Evolutionary conservation across 2,329 filamentous ascomycete species (phyloP), one percentile per base, ranked within the genome.

Genomic region (Fusarium fujikuroi): DNA sequence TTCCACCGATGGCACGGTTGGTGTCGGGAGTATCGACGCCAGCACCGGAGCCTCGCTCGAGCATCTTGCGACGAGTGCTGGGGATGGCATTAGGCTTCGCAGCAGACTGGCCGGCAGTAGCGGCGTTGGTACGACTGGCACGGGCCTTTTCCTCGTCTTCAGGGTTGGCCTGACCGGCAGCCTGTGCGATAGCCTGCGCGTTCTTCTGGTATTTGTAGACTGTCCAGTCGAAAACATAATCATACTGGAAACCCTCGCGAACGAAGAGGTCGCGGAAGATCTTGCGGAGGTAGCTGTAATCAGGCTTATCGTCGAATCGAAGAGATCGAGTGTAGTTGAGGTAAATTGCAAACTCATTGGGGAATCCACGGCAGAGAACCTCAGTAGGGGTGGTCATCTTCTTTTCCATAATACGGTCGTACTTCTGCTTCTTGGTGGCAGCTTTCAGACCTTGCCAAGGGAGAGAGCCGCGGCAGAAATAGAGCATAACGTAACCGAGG

Each of bases 121-220:
- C 90, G 79, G 89, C 88, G 74, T 87, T 89, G 77, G 91, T 90
- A 80, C 91, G 90, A 79, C 88, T 88, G 81, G 91, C 91, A 77
- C 90, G 90, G 75, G 88, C 87, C 85, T 95, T 94, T 80, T 96
- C 93, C 23, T 95, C 92, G 44, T 91, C 91, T 75, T 95, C 92
- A 76, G 89, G 90, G 83, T 89, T 87, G 66, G 85, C 85, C 80
- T 90, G 87, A 76, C 89, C 91, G 75, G 91, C 91, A 77, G 93
- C 93, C 83, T 95, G 92, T 77, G 94, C 93, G 83, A 97, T 97
- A 80, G 95, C 95, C 86, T 97, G 94, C 62, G 95, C 95, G 79
- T 98, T 98, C 92, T 98, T 98, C 90, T 98, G 95, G 89, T 98
- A 98, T 88, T 98, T 98, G 91, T 98, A 98, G 80, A 98, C 96